phyloP scores from a whole-genome alignment of 75 land plant species.

The Picea glauca region DNA sequence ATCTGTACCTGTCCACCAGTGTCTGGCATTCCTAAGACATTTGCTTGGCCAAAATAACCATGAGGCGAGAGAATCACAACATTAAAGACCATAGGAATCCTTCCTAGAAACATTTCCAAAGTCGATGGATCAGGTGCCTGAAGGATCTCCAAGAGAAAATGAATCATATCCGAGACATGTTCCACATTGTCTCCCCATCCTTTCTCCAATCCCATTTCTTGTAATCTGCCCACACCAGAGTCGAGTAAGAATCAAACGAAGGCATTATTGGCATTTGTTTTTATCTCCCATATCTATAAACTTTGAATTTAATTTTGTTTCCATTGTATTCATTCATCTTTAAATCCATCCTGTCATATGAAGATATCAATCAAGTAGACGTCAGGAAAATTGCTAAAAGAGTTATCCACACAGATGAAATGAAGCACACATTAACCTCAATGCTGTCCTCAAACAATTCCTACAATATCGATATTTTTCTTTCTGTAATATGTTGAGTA shows the following conservation, averaged over 20 bases:
- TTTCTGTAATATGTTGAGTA: not conserved
- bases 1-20: constrained; percentile 72
- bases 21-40: constrained; percentile 73
- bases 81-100: constrained; percentile 78
- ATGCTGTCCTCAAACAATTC: not conserved
- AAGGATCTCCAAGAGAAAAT: constrained; percentile 56
- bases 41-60: constrained; percentile 80
- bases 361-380: not conserved
- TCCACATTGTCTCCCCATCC: constrained; percentile 73
- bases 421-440: not conserved
- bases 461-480: not conserved
- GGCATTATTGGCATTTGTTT: too few relatives aligned
- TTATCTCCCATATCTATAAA: too few relatives aligned
- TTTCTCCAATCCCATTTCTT: constrained; percentile 71
- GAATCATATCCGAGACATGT: constrained; percentile 55
- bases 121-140: constrained; percentile 75
- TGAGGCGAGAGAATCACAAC: constrained; percentile 76
- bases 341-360: too few relatives aligned
- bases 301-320: too few relatives aligned
- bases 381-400: not conserved
- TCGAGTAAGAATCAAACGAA: not conserved
- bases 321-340: too few relatives aligned
- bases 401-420: not conserved
- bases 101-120: constrained; percentile 59
- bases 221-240: constrained; percentile 34